Conservation (phyloP, 371 early-diverging fungal genomes). For the Rhizopus microsporus region DNA sequence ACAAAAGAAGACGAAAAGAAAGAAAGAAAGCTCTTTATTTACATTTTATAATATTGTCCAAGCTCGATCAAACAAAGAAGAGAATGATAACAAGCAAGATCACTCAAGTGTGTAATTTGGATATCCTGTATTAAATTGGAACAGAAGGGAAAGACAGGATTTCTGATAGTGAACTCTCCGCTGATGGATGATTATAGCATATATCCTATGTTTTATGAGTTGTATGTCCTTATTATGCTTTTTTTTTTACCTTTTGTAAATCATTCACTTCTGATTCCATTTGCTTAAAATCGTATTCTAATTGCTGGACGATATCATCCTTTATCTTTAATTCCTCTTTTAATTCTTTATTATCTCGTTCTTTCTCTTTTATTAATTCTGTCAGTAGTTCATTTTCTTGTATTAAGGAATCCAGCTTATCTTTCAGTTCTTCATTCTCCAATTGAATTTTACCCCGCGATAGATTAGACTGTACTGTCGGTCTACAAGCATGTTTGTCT, state of each 20-base stretch:
- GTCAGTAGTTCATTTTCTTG: conserved; percentile 33
- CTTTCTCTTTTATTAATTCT: conserved; percentile 38
- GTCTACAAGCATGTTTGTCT: conserved; percentile 46
- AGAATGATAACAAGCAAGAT: no score
- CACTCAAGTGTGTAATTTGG: no score
- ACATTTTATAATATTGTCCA: no score
- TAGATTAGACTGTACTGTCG: conserved; percentile 37
- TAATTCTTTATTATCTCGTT: conserved; percentile 41
- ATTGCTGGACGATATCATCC: conserved; percentile 46
- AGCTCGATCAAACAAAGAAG: no score
- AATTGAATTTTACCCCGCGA: conserved; percentile 26
- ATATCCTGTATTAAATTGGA: conserved; percentile 18
- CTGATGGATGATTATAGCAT: conserved; percentile 19
- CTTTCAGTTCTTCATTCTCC: conserved; percentile 34
- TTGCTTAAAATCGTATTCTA: conserved; percentile 48
- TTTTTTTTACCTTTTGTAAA: conserved; percentile 41
- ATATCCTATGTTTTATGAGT: conserved; percentile 15
- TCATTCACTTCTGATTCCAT: conserved; percentile 44
- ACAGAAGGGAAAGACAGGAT: conserved; percentile 37
- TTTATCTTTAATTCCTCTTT: conserved; percentile 44
- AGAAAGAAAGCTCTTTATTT: no score
- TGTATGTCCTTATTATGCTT: neutral
- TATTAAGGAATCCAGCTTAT: conserved; percentile 27
- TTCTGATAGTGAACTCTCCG: conserved; percentile 33
- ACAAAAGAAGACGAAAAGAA: no score